Conservation (phyloP, 2,329 filamentous ascomycete species). For the Sporothrix pseudoabietina region DNA sequence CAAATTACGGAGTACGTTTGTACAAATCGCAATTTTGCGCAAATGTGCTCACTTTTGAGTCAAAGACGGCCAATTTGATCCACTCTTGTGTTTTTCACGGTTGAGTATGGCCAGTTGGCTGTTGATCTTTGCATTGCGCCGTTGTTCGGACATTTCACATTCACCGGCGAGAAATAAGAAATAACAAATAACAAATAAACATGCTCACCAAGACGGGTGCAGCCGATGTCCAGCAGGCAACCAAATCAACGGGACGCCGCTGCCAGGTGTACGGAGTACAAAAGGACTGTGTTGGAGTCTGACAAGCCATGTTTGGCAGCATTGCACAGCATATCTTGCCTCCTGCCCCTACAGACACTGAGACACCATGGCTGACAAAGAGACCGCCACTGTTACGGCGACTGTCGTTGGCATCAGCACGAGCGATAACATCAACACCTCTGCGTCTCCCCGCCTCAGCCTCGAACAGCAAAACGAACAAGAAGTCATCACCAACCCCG, state of each 20-base stretch:
- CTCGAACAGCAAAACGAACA: conserved; percentile 33
- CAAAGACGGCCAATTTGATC: background rate
- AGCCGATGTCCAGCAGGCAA: background rate
- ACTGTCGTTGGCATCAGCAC: background rate
- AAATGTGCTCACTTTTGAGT: conserved; percentile 13
- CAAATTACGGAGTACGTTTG: background rate
- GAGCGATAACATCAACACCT: background rate
- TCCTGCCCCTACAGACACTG: too few relatives aligned
- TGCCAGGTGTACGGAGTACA: background rate
- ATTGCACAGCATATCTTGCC: background rate
- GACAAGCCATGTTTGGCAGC: background rate
- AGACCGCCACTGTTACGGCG: background rate
- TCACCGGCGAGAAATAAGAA: background rate
- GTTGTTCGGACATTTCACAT: background rate
- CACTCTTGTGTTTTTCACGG: background rate
- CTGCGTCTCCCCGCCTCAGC: conserved; percentile 25
- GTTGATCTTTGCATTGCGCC: background rate
- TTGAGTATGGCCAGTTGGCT: background rate
- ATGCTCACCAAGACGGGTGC: background rate
- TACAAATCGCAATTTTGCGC: background rate
- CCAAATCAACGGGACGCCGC: background rate
- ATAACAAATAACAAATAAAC: background rate
- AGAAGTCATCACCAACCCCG: conserved; percentile 30
- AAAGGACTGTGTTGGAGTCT: background rate
- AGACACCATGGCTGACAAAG: background rate